Percentiles rank a stretch among this genome's conserved stretches.
Conservation (phyloP, 2,329 filamentous ascomycete genomes). For the Kalmusia sp. region DNA sequence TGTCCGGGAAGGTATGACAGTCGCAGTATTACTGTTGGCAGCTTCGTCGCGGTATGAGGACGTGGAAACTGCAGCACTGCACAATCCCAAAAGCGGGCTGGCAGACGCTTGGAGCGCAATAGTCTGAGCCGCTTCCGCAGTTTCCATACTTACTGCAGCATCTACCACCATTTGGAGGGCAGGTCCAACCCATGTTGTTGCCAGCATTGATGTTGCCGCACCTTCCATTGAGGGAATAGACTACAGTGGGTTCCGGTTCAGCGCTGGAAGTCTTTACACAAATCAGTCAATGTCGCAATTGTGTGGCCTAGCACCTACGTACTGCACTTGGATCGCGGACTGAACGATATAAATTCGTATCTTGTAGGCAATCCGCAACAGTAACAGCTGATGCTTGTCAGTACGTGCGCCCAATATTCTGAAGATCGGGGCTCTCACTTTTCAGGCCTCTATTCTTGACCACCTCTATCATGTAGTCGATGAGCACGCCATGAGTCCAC, state of each 20-base stretch:
- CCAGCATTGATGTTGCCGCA: constrained; percentile 17
- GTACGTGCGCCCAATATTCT: neutral
- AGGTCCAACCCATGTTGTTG: constrained; percentile 14
- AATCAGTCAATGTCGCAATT: too few species aligned
- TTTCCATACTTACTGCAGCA: constrained; percentile 9
- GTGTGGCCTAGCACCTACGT: too few species aligned
- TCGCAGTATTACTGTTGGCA: neutral
- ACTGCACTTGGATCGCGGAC: constrained; percentile 3
- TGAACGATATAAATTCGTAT: constrained; percentile 10
- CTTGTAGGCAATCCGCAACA: constrained; percentile 11
- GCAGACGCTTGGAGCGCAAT: neutral
- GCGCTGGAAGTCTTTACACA: too few species aligned
- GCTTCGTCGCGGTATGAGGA: constrained; percentile 1
- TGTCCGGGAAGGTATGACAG: neutral
- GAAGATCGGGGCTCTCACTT: too few species aligned
- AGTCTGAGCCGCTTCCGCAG: constrained; percentile 2
- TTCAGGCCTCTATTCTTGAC: constrained; percentile 8
- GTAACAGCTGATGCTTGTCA: constrained; percentile 9
- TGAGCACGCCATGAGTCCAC: constrained; percentile 14
- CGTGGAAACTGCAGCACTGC: neutral
- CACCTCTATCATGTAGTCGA: constrained; percentile 15
- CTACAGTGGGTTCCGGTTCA: constrained; percentile 2
- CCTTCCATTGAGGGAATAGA: constrained; percentile 15
- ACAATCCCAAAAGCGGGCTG: constrained; percentile 4
- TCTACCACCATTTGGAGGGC: constrained; percentile 13